Evolutionary conservation across 495 filamentous ascomycete species (phyloP).

Genomic region (Cetradonia linearis): DNA sequence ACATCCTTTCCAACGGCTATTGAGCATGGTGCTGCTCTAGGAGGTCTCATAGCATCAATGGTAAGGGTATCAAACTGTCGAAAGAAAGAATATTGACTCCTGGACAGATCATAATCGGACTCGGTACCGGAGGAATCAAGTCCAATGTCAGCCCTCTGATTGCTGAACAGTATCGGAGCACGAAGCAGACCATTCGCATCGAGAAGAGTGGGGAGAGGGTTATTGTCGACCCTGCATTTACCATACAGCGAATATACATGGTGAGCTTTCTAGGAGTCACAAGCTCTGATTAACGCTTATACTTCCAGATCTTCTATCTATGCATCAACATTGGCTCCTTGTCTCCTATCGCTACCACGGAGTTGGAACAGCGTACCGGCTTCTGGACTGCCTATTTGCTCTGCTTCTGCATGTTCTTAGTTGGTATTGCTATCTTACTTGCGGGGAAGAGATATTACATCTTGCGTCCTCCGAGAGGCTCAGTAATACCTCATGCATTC

Average conservation of each 20-base stretch:
- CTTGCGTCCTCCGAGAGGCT: conserved; percentile 53
- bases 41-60: conserved; percentile 41
- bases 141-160: conserved; percentile 49
- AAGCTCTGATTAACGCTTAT: neutral
- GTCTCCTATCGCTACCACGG: conserved; percentile 52
- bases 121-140: conserved; percentile 65
- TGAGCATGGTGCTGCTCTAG: conserved; percentile 38
- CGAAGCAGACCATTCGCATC: conserved; percentile 44
- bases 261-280: neutral
- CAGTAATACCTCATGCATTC: conserved; percentile 52
- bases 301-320: conserved; percentile 46
- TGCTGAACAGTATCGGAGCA: conserved; percentile 64
- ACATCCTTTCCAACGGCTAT: conserved; percentile 40
- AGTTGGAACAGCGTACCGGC: conserved; percentile 55
- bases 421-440: conserved; percentile 43
- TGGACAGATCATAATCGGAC: conserved; percentile 33
- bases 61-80: conserved; percentile 19
- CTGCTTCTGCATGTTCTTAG: conserved; percentile 49
- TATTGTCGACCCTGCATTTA: conserved; percentile 64
- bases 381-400: conserved; percentile 73
- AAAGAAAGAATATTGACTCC: neutral
- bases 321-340: conserved; percentile 70
- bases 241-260: conserved; percentile 66
- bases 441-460: conserved; percentile 49
- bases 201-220: conserved; percentile 58